Evolutionary conservation across 192 early-diverging fungal species (phyloP), one percentile per base, ranked within the genome.

Genomic region (Lunasporangiospora selenospora): DNA sequence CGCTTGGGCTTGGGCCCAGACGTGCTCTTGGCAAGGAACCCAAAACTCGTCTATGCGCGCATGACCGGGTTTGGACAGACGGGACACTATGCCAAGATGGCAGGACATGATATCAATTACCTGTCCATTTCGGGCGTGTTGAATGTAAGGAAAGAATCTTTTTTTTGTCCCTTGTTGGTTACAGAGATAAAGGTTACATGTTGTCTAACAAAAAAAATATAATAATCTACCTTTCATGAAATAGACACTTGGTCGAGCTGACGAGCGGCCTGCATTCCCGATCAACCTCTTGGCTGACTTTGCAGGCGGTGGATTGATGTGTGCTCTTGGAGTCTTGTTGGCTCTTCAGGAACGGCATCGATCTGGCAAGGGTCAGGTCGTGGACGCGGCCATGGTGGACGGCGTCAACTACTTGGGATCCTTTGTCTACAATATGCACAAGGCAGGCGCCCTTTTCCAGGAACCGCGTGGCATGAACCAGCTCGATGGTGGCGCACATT

Each of bases 41-140:
- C 83, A 16, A 41, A 71, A 8, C 62, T 88, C 47, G 77, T 90
- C 50, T 83, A 83, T 69, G 87, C 83, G 4, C 64, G 86, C 12
- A 60, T 89, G 64, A 90, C 83, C n/a, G 89, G 89, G 13, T 90
- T 85, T 70, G 89, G 89, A 16, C 89, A 90, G 46, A 19, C 55
- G 39, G 81, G 84, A 19, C 71, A 78, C 32, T 73, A 57, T 39
- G 76, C 81, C 34, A 78, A 78, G 21, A 77, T 81, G 48, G 86
- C 85, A 3, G 84, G 86, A 16, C 85, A 86, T 50, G 86, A 90
- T 69, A 84, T 89, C 48, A 90, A 90, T 52, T 90, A 90, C 56
- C 51, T 89, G 3, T 80, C 88, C 16, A 80, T 88, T 29, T 81
- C 89, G 13, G 89, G 89, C 26, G 71, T 84, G 21, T 51, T 89